Evolutionary conservation across 352 stramenopile species (phyloP).

Genomic region (Globisporangium acanthophoron): DNA sequence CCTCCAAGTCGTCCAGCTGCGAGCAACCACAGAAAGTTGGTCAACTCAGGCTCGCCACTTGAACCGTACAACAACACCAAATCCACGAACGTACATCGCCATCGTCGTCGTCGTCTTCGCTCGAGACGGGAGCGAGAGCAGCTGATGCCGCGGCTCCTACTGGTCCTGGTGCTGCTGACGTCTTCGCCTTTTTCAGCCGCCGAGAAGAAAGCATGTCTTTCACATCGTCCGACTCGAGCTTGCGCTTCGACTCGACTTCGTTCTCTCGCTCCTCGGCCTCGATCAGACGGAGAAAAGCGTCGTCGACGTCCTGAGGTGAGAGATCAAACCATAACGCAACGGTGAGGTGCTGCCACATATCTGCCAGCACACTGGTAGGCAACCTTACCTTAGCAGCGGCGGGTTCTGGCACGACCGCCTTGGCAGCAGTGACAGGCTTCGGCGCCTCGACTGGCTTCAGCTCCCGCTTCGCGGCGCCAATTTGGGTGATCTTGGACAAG

Average conservation of each 20-base stretch:
- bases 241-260: conserved; percentile 52
- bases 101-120: conserved; percentile 29
- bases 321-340: conserved; percentile 1
- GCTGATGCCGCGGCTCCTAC: conserved; percentile 1
- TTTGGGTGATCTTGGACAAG: conserved; percentile 68
- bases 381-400: neutral
- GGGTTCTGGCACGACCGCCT: neutral
- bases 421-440: conserved; percentile 1
- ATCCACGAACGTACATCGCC: conserved; percentile 18
- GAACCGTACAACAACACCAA: neutral
- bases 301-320: conserved; percentile 52
- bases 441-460: conserved; percentile 8
- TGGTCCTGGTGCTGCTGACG: conserved; percentile 1
- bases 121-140: neutral
- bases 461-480: conserved; percentile 21
- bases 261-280: conserved; percentile 71
- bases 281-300: conserved; percentile 71
- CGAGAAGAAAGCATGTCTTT: conserved; percentile 54
- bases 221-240: conserved; percentile 38
- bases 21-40: neutral
- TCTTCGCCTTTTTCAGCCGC: conserved; percentile 25
- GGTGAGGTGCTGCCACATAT: neutral
- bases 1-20: conserved; percentile 73
- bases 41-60: neutral
- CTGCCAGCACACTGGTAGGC: neutral